Conservation (phyloP, 116 monocot genomes). For the Phalaenopsis hybrid region DNA sequence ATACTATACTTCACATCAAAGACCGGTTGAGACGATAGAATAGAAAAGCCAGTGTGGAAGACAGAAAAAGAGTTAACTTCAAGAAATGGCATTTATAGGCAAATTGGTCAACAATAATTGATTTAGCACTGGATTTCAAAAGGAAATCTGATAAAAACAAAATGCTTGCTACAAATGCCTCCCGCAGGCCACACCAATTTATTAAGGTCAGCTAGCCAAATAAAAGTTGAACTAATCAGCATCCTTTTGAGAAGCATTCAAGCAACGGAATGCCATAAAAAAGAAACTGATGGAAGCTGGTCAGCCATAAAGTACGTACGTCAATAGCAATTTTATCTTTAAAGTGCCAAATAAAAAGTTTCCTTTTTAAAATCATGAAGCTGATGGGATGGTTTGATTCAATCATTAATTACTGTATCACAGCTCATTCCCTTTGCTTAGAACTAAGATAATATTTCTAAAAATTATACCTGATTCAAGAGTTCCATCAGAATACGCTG, state of each 20-base stretch:
- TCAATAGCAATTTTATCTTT: not conserved
- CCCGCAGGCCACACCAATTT: not conserved
- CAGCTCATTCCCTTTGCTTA: not conserved
- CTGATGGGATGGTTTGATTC: not conserved
- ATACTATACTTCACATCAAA: too few species aligned
- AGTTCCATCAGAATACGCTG: constrained; percentile 99
- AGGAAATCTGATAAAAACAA: not conserved
- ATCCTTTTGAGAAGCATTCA: not conserved
- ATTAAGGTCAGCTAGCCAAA: not conserved
- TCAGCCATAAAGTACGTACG: not conserved
- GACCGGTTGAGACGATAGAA: not conserved
- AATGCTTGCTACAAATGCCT: not conserved
- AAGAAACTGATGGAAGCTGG: not conserved
- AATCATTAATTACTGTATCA: not conserved
- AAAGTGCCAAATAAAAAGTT: not conserved
- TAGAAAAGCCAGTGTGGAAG: not conserved
- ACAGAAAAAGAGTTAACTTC: not conserved
- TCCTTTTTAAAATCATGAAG: not conserved
- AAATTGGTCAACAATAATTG: not conserved
- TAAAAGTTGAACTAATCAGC: not conserved
- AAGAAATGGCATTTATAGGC: not conserved
- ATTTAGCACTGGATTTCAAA: not conserved
- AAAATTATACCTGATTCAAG: constrained; percentile 65
- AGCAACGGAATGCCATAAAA: not conserved
- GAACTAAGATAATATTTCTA: not conserved